Conservation (phyloP, 2,329 filamentous ascomycete genomes). For the Diaporthe vexans region DNA sequence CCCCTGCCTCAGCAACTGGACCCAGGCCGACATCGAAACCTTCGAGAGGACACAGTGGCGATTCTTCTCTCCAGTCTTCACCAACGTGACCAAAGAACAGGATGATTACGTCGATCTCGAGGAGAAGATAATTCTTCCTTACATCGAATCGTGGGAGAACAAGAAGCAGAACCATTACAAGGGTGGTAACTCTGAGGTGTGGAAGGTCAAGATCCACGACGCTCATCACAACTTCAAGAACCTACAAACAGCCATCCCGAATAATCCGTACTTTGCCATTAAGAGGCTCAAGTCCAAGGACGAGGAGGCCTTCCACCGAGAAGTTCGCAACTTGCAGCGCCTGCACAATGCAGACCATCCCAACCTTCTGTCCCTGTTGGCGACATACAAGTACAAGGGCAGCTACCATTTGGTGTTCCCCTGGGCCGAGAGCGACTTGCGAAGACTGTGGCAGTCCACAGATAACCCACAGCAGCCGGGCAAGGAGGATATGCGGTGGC, state of each 20-base stretch:
- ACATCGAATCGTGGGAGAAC: conserved; percentile 40
- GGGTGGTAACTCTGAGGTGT: conserved; percentile 42
- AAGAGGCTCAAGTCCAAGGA: conserved; percentile 42
- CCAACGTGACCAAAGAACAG: conserved; percentile 34
- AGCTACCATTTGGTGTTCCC: conserved; percentile 43
- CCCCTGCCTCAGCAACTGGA: conserved; percentile 37
- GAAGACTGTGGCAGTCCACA: conserved; percentile 41
- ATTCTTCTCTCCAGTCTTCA: conserved; percentile 39
- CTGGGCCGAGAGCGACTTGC: conserved; percentile 42
- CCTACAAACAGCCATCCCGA: conserved; percentile 33
- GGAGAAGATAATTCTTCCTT: conserved; percentile 40
- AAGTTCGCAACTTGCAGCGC: conserved; percentile 42
- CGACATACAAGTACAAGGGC: conserved; percentile 42
- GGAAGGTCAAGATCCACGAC: conserved; percentile 42
- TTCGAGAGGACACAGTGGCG: conserved; percentile 41
- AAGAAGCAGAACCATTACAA: conserved; percentile 41
- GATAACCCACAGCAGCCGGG: conserved; percentile 40
- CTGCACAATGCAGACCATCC: conserved; percentile 41
- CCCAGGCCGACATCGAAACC: conserved; percentile 31
- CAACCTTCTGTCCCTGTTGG: conserved; percentile 41
- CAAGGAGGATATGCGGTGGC: conserved; percentile 41
- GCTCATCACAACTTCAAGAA: conserved; percentile 42
- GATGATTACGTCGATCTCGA: conserved; percentile 37
- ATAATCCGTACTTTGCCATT: conserved; percentile 41
- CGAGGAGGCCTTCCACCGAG: conserved; percentile 40